A percentile compares a stretch with the other conserved stretches of the same genome.
These are phyloP conservation scores for Saraca asoca DNA, from an alignment of 331 rosid species.

Conservation along the genomic window DNA sequence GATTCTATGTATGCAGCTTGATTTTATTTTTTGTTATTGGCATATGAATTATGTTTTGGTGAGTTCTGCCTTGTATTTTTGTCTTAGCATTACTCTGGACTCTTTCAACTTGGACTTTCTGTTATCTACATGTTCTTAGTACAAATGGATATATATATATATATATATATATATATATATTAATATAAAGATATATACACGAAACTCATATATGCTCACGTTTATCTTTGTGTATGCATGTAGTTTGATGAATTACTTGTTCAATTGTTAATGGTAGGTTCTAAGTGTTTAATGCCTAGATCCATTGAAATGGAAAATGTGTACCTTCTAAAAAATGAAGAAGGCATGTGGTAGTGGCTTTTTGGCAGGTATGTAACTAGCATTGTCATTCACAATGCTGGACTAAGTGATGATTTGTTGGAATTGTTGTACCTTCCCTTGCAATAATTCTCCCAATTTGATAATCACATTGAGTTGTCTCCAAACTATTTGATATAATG, in stretches of 20 bases:
- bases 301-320: constrained; percentile 86
- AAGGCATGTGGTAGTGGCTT: constrained; percentile 92
- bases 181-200: neutral
- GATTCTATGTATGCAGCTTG: too few species aligned
- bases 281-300: constrained; percentile 99
- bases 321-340: constrained; percentile 85
- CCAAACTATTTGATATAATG: too few species aligned
- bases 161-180: too few species aligned
- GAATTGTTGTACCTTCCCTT: constrained; percentile 89
- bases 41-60: too few species aligned
- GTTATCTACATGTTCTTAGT: too few species aligned
- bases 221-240: constrained; percentile 12
- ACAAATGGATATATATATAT: too few species aligned
- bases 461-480: too few species aligned
- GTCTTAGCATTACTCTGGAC: too few species aligned
- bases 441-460: constrained; percentile 92
- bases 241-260: constrained; percentile 11
- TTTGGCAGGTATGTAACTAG: constrained; percentile 84
- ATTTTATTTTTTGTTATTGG: too few species aligned
- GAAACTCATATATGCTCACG: neutral
- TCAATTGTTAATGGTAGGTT: constrained; percentile 59
- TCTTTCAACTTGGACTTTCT: too few species aligned
- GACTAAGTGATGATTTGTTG: constrained; percentile 84
- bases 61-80: too few species aligned
- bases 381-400: constrained; percentile 67